Conservation (phyloP, 345 rosid species). For the Gossypium bickii region DNA sequence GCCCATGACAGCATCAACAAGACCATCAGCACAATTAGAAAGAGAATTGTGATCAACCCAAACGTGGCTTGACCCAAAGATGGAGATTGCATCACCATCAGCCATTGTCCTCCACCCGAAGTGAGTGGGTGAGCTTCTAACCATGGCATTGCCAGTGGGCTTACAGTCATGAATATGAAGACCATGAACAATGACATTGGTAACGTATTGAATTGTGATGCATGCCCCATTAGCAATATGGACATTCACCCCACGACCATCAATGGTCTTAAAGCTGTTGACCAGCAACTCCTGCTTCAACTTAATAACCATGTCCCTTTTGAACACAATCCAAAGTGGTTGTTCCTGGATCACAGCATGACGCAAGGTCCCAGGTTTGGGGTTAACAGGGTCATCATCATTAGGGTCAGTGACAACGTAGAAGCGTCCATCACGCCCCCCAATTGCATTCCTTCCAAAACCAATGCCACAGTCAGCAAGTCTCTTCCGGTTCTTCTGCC, state of each 20-base stretch:
- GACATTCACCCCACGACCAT: slow-evolving; percentile 82
- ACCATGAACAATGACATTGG: slow-evolving; percentile 87
- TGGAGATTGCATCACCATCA: slow-evolving; percentile 84
- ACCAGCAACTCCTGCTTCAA: slow-evolving; percentile 78
- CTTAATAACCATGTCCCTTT: slow-evolving; percentile 83
- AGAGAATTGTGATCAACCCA: slow-evolving; percentile 96
- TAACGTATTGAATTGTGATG: slow-evolving; percentile 73
- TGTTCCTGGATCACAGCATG: slow-evolving; percentile 85
- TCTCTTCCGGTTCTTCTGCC: slow-evolving; percentile 84
- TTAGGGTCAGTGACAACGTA: slow-evolving; percentile 71
- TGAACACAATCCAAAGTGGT: slow-evolving; percentile 91
- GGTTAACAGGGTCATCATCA: slow-evolving; percentile 80
- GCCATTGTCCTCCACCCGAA: slow-evolving; percentile 94
- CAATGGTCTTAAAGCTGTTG: slow-evolving; percentile 94
- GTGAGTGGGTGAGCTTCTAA: slow-evolving; percentile 77
- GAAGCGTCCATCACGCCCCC: slow-evolving; percentile 87
- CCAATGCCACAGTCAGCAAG: slow-evolving; percentile 92
- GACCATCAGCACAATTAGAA: slow-evolving; percentile 91
- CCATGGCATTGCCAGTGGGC: slow-evolving; percentile 95
- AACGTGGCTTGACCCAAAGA: slow-evolving; percentile 81
- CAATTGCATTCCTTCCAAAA: slow-evolving; percentile 83
- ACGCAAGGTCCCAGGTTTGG: slow-evolving; percentile 83
- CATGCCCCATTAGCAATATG: slow-evolving; percentile 93
- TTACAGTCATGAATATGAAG: slow-evolving; percentile 91
- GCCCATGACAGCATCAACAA: slow-evolving; percentile 94